These are phyloP conservation scores for Astragalus membranaceus DNA, from an alignment of 306 rosid species.

Conservation along the genomic window DNA sequence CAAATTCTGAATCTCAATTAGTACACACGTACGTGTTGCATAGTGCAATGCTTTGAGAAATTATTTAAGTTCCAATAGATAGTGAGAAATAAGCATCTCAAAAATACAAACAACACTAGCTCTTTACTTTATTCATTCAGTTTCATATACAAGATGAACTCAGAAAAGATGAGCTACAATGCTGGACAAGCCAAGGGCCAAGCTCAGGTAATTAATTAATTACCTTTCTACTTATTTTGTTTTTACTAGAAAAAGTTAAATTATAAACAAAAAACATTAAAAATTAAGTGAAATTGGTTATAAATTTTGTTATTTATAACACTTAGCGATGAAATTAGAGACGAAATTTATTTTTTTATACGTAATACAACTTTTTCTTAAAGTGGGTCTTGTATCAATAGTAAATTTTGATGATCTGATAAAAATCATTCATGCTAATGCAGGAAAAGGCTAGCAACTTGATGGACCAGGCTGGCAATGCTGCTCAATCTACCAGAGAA, in stretches of 20 bases:
- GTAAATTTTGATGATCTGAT: neutral
- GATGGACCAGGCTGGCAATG: constrained; percentile 41
- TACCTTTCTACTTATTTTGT: too few relatives aligned
- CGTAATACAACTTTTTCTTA: too few relatives aligned
- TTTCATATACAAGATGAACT: constrained; percentile 23
- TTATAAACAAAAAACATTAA: too few relatives aligned
- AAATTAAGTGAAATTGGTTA: too few relatives aligned
- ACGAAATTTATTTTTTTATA: neutral
- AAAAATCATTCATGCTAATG: neutral
- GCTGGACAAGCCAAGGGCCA: constrained; percentile 65
- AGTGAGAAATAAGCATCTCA: neutral
- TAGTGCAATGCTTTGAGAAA: neutral
- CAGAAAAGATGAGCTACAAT: constrained; percentile 30
- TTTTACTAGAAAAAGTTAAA: too few relatives aligned
- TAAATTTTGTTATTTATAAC: too few relatives aligned
- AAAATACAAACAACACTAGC: neutral
- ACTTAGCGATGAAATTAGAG: too few relatives aligned
- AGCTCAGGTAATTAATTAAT: constrained; percentile 30
- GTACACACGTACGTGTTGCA: constrained; percentile 6
- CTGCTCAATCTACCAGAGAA: constrained; percentile 44
- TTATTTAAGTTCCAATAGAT: neutral
- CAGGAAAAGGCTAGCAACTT: constrained; percentile 54
- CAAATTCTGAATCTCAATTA: constrained; percentile 5
- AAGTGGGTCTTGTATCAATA: too few relatives aligned
- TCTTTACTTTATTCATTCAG: neutral